A percentile compares a stretch with the other conserved stretches of the same genome.
Conservation (phyloP, 371 early-diverging fungal species). For the Mucor circinelloides region DNA sequence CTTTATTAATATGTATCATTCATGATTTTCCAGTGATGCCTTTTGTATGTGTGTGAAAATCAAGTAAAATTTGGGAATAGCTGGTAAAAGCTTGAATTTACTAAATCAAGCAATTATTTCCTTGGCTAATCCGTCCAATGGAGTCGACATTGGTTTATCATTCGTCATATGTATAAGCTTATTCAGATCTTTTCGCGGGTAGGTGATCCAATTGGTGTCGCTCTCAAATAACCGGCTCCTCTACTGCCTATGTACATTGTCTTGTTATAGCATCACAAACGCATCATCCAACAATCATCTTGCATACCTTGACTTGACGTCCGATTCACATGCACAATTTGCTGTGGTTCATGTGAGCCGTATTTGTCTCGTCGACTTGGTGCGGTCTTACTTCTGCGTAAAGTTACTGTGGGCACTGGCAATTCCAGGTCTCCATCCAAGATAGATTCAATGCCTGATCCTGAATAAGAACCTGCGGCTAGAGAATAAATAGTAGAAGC, state of each 20-base stretch:
- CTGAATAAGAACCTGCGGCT: slow-evolving; percentile 23
- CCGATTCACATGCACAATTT: slow-evolving; percentile 25
- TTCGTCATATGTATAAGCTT: background rate
- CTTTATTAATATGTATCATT: background rate
- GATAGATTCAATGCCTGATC: slow-evolving; percentile 11
- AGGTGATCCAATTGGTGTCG: background rate
- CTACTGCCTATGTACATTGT: background rate
- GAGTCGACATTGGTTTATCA: background rate
- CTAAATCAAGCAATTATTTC: background rate
- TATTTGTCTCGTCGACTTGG: slow-evolving; percentile 14
- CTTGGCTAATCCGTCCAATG: background rate
- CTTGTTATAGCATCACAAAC: background rate
- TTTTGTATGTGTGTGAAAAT: background rate
- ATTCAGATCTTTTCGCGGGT: background rate
- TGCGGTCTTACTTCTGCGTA: slow-evolving; percentile 23
- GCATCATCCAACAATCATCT: background rate
- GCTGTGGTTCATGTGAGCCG: slow-evolving; percentile 24
- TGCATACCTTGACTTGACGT: slow-evolving; percentile 34
- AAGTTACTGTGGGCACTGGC: background rate
- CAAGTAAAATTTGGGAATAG: background rate
- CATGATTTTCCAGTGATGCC: background rate
- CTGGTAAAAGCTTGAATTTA: background rate
- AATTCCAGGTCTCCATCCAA: background rate
- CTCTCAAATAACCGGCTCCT: background rate
- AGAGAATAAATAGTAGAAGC: slow-evolving; percentile 22